Evolutionary conservation across 2,329 filamentous ascomycete genomes (phyloP), one percentile per base, ranked within the genome.

Genomic region (Acarospora socialis): DNA sequence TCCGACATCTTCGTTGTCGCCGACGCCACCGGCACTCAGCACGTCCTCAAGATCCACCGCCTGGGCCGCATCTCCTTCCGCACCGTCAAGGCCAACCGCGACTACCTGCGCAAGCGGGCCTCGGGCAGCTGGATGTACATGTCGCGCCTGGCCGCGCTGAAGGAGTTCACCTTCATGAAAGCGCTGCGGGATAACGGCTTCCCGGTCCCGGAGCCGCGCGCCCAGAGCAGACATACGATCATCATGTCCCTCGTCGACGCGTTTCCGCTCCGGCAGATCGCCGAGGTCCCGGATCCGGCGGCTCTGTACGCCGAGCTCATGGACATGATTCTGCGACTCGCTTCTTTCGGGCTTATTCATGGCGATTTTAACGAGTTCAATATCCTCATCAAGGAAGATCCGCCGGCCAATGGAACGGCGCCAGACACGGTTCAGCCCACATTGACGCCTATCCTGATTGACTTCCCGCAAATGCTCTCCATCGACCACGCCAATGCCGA

Each of bases 341-440:
- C 90, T 4, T 73, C 73, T 39, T 75, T 86, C 44, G 90, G 90
- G 5, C 63, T 98, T 28, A 98, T 98, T 39, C 90, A 98, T 52
- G 90, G 90, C 40, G 90, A 98, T 53, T 98, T 92, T 63, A 98
- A 98, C 61, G 92, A 98, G 56, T 98, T 98, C 67, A 98, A 98
- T 54, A 87, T 98, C 42, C 63, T 98, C 20, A 76, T 98, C 52
- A 83, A 90, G 51, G 87, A 95, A 53, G 72, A 65, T 28, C 51
- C 50, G 20, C 43, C 27, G 4, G n/a, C 28, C 5, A 33, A 66
- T 34, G 61, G 52, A 22, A 63, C 29, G 26, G 44, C 36, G 2
- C 40, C 34, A 29, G 48, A 44, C 3, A 50, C 52, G 25, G 42
- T 44, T 14, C 44, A 41, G 5, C 46, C 45, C 37, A 50, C 19